phyloP scores from a whole-genome alignment of 2,329 filamentous ascomycete genomes.

The Westerdykella aurantiaca region DNA sequence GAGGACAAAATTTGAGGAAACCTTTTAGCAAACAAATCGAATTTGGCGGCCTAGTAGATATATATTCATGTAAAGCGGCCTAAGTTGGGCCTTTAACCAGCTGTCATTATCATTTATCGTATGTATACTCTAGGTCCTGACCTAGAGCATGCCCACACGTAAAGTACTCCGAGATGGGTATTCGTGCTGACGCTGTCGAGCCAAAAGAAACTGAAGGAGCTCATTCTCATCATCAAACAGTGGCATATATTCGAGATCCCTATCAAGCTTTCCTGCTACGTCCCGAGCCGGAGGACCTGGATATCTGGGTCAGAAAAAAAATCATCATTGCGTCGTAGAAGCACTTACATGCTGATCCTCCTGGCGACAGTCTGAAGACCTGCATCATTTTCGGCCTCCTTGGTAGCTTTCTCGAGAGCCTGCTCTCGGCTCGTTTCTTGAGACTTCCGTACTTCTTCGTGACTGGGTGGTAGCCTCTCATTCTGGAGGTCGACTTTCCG shows the following conservation, averaged over 20 bases:
- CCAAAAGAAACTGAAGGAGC: conserved; percentile 15
- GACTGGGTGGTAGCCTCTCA: conserved; percentile 83
- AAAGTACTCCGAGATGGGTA: conserved; percentile 23
- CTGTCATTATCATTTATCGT: conserved; percentile 26
- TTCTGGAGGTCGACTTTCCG: conserved; percentile 96
- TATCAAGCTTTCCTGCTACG: conserved; percentile 28
- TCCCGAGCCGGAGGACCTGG: conserved; percentile 40
- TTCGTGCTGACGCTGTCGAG: conserved; percentile 18
- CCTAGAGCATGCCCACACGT: conserved; percentile 11
- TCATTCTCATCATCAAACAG: conserved; percentile 10
- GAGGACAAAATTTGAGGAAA: too few species aligned
- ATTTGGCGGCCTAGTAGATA: too few species aligned
- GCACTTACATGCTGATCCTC: conserved; percentile 88
- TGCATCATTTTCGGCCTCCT: conserved; percentile 87
- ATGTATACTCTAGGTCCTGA: conserved; percentile 24
- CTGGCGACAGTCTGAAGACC: conserved; percentile 80
- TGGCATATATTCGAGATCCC: conserved; percentile 3
- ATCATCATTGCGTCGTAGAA: neutral
- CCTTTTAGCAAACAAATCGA: too few species aligned
- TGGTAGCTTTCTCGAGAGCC: conserved; percentile 77
- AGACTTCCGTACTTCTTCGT: conserved; percentile 82
- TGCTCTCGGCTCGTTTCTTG: conserved; percentile 74
- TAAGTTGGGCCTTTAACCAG: conserved; percentile 11
- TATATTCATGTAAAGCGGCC: too few species aligned
- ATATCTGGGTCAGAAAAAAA: neutral